phyloP scores from a whole-genome alignment of 352 stramenopile species.

The Phytophthora nicotianae region DNA sequence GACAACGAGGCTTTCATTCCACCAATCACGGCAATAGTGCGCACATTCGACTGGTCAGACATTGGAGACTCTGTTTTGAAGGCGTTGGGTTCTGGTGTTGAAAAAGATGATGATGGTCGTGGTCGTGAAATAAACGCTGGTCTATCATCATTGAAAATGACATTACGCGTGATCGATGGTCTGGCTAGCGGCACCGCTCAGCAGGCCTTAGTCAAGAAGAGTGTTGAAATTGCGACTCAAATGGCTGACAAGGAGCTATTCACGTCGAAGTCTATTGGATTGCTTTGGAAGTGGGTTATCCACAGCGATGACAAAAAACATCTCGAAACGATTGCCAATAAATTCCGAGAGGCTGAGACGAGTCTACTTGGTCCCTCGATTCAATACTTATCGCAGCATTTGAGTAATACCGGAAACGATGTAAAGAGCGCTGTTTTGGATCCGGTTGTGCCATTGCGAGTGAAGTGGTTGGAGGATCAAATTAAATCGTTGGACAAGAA shows the following conservation, averaged over 20 bases:
- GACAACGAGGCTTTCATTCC: constrained; percentile 5
- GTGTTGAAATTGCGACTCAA: background rate
- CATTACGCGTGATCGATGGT: constrained; percentile 10
- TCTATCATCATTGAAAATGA: constrained; percentile 4
- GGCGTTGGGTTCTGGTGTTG: background rate
- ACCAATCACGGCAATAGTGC: constrained; percentile 9
- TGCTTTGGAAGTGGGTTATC: constrained; percentile 8
- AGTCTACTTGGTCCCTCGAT: constrained; percentile 4
- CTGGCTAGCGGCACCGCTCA: constrained; percentile 4
- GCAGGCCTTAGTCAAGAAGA: background rate
- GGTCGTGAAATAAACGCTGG: background rate
- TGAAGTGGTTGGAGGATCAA: constrained; percentile 19
- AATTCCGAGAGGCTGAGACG: background rate
- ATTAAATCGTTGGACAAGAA: constrained; percentile 2
- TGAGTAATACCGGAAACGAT: background rate
- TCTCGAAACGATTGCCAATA: background rate
- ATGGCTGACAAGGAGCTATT: background rate
- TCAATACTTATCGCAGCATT: constrained; percentile 1
- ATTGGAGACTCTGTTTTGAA: constrained; percentile 10
- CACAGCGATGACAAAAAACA: background rate
- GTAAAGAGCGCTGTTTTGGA: background rate
- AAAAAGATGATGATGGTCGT: background rate
- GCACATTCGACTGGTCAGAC: constrained; percentile 17
- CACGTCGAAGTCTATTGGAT: background rate
- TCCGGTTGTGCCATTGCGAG: background rate